Evolutionary conservation across 352 stramenopile genomes (phyloP).

Genomic region (Globisporangium acanthophoron): DNA sequence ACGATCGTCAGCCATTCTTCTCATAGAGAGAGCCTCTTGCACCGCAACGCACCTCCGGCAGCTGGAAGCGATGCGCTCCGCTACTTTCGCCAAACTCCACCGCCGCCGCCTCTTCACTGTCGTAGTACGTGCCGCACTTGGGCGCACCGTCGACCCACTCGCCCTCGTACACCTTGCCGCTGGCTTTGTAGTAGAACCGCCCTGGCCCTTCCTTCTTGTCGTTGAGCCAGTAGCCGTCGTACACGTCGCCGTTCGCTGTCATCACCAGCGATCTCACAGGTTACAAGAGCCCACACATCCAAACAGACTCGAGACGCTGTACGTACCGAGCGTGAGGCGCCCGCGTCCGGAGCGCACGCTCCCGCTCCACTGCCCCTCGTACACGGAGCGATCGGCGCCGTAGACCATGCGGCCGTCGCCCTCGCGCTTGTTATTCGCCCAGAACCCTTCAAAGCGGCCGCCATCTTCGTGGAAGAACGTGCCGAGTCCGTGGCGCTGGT

Average conservation of each 20-base stretch:
- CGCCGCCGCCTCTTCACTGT: constrained; percentile 24
- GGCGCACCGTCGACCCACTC: constrained; percentile 81
- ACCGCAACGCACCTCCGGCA: constrained; percentile 41
- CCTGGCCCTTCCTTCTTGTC: constrained; percentile 88
- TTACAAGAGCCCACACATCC: not conserved
- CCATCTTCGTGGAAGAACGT: constrained; percentile 83
- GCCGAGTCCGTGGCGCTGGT: constrained; percentile 71
- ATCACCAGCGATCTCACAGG: not conserved
- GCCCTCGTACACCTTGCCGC: constrained; percentile 83
- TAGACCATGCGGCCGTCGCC: constrained; percentile 78
- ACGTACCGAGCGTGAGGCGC: constrained; percentile 50
- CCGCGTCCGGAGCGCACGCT: constrained; percentile 76
- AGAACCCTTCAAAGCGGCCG: constrained; percentile 76
- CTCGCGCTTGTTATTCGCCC: constrained; percentile 68
- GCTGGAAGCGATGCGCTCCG: constrained; percentile 32
- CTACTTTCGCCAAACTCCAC: constrained; percentile 6
- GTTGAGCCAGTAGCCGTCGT: constrained; percentile 83
- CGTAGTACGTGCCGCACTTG: constrained; percentile 69
- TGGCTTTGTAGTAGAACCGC: constrained; percentile 79
- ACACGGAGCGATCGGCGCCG: constrained; percentile 79
- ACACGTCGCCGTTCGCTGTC: constrained; percentile 77
- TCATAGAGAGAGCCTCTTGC: no score
- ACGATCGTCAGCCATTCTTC: no score
- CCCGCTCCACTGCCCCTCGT: constrained; percentile 76
- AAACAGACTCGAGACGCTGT: not conserved